A percentile compares a stretch with the other conserved stretches of the same genome.
Conservation (phyloP, 116 monocot species). For the Iris pallida region DNA sequence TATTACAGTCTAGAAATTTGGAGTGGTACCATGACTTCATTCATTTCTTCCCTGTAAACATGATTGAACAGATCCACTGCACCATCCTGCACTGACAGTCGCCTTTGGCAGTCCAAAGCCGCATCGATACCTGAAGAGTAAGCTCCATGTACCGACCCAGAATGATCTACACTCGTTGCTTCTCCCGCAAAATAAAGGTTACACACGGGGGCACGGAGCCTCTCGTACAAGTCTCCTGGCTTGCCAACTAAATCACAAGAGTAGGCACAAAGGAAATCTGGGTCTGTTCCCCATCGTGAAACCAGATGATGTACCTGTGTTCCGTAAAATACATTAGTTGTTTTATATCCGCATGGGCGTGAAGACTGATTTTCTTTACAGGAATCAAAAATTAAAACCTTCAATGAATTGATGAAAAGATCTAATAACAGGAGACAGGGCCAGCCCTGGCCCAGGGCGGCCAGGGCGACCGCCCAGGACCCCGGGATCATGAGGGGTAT, state of each 20-base stretch:
- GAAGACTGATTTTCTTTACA: too few species aligned
- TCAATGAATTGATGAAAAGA: too few species aligned
- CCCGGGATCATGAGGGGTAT: too few species aligned
- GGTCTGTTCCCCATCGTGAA: constrained; percentile 46
- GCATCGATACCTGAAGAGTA: constrained; percentile 38
- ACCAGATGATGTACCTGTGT: constrained; percentile 39
- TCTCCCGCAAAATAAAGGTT: constrained; percentile 54
- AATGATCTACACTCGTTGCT: constrained; percentile 39
- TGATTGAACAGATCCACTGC: constrained; percentile 41
- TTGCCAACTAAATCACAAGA: constrained; percentile 45
- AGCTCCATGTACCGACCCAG: constrained; percentile 56
- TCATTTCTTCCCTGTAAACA: constrained; percentile 51
- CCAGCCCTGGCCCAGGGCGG: too few species aligned
- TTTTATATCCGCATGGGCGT: too few species aligned
- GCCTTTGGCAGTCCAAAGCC: constrained; percentile 42
- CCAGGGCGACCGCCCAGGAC: too few species aligned
- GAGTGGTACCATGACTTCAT: constrained; percentile 68
- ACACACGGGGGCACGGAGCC: constrained; percentile 43
- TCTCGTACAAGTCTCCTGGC: constrained; percentile 42
- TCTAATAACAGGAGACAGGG: too few species aligned
- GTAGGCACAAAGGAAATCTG: constrained; percentile 34
- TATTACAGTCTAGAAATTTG: constrained; percentile 79
- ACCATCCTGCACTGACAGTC: constrained; percentile 39
- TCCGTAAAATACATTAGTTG: too few species aligned
- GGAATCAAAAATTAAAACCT: too few species aligned